These are phyloP conservation scores for Ceratobasidium sp. DNA, from an alignment of 1,284 basidiomycete species.

Conservation along the genomic window DNA sequence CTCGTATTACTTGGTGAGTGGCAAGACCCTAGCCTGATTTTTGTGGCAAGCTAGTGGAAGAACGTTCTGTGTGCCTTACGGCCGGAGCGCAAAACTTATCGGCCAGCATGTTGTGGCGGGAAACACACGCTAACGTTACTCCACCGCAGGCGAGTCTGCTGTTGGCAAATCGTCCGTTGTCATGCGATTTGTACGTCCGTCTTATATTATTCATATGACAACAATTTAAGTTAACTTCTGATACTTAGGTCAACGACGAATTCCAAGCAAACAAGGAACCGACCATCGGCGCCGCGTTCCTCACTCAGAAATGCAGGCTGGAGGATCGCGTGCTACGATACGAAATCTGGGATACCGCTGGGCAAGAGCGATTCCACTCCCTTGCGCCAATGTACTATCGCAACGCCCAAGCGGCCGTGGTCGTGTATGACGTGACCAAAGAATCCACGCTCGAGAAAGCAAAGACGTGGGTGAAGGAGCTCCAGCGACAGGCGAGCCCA, in stretches of 20 bases:
- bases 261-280: conserved; percentile 98
- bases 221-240: conserved; percentile 1
- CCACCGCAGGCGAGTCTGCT: conserved; percentile 86
- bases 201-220: conserved; percentile 37
- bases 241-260: conserved; percentile 82
- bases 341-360: conserved; percentile 97
- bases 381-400: conserved; percentile 98
- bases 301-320: conserved; percentile 90
- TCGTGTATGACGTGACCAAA: conserved; percentile 97
- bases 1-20: conserved; percentile 82
- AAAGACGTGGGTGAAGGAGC: conserved; percentile 99
- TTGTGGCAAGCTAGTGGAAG: not conserved
- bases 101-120: conserved; percentile 30
- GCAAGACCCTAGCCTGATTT: conserved; percentile 1
- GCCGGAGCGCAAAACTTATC: conserved; percentile 6
- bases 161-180: conserved; percentile 99
- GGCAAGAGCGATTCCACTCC: conserved; percentile 94
- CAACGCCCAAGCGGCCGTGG: conserved; percentile 97
- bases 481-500: conserved; percentile 98
- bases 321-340: conserved; percentile 93
- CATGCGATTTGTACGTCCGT: conserved; percentile 86
- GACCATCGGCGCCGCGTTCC: conserved; percentile 95
- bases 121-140: conserved; percentile 20
- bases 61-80: not conserved
- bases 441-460: conserved; percentile 96